Conservation (phyloP, 441 rosid genomes). For the Erodium texanum region DNA sequence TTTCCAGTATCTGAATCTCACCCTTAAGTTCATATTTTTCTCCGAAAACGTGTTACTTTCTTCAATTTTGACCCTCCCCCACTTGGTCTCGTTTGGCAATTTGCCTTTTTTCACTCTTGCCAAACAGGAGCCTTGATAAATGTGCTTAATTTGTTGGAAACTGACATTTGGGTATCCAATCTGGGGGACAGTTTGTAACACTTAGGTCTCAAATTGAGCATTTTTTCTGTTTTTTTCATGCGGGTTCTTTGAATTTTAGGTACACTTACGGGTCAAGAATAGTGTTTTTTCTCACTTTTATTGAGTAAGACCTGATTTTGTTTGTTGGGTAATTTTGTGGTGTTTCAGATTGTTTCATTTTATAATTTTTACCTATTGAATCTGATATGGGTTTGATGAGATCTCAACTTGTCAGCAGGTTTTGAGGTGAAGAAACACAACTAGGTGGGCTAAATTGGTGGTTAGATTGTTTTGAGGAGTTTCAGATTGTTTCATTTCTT, state of each 20-base stretch:
- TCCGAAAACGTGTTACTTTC: neutral
- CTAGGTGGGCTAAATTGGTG: neutral
- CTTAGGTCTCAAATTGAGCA: neutral
- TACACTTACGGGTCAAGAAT: neutral
- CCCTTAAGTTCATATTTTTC: neutral
- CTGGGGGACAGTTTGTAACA: neutral
- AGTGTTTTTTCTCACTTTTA: neutral
- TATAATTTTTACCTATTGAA: neutral
- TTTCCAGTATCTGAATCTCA: neutral
- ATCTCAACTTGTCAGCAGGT: constrained; percentile 25
- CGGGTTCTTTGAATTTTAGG: too few species aligned
- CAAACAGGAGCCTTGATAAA: neutral
- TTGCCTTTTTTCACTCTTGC: neutral
- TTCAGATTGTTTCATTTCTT: constrained; percentile 23
- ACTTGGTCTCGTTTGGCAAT: neutral
- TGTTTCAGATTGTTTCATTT: constrained; percentile 21
- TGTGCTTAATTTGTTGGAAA: neutral
- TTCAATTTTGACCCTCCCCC: neutral
- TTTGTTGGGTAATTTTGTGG: neutral
- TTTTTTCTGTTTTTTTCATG: neutral
- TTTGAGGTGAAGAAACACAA: neutral
- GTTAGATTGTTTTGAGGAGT: constrained; percentile 5
- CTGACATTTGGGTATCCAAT: neutral
- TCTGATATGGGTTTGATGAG: neutral
- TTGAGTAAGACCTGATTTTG: neutral